Percentiles rank a stretch among this genome's conserved stretches.
These are phyloP conservation scores for Aureobasidium sp. DNA, from an alignment of 2,329 filamentous ascomycete species.

Conservation along the genomic window DNA sequence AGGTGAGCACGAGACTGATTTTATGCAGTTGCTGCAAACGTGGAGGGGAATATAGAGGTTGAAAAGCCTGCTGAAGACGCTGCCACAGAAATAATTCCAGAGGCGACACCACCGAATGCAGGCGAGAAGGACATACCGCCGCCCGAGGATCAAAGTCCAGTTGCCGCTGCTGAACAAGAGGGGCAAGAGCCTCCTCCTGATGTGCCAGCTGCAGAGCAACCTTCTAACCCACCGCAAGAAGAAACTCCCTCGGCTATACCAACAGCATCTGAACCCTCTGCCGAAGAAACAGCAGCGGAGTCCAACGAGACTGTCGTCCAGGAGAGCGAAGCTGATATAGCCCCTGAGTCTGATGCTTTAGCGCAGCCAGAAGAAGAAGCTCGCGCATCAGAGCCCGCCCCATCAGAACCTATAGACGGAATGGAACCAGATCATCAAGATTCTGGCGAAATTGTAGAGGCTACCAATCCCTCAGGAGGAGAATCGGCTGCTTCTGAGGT, in stretches of 20 bases:
- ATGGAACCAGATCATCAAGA: neutral
- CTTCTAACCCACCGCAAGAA: neutral
- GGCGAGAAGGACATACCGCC: neutral
- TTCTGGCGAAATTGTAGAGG: neutral
- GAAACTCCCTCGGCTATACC: neutral
- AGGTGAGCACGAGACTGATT: neutral
- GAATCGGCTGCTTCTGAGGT: neutral
- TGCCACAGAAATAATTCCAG: neutral
- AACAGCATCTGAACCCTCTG: neutral
- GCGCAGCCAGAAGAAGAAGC: neutral
- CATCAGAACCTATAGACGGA: neutral
- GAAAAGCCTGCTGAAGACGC: neutral
- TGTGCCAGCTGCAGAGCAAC: neutral
- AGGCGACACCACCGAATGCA: neutral
- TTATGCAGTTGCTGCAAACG: neutral
- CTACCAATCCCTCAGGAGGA: neutral
- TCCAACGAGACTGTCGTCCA: neutral
- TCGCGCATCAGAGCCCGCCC: neutral
- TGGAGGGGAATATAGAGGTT: neutral
- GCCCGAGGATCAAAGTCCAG: neutral
- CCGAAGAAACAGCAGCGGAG: neutral
- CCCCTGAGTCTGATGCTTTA: neutral
- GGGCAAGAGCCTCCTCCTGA: neutral
- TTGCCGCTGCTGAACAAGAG: neutral
- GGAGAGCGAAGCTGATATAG: neutral